These are phyloP conservation scores for Ceratobasidium sp. DNA, from an alignment of 1,284 basidiomycete species.

Conservation along the genomic window DNA sequence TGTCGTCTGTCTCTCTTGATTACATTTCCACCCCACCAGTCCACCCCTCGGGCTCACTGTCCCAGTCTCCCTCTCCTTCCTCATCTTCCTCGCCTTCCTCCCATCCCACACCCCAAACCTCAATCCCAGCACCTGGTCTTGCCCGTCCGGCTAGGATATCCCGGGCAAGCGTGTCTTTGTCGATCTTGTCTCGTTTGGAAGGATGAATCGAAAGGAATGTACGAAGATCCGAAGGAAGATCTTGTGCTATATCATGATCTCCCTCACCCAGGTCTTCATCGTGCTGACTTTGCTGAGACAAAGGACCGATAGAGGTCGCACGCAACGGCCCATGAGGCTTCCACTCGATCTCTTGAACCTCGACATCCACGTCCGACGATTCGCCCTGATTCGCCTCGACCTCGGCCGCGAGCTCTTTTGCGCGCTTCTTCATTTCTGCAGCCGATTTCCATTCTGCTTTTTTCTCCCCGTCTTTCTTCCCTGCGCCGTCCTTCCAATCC, in stretches of 20 bases:
- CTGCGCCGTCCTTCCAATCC: not conserved
- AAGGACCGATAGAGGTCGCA: not conserved
- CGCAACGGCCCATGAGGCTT: constrained; percentile 12
- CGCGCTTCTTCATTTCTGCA: constrained; percentile 12
- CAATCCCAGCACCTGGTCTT: constrained; percentile 2
- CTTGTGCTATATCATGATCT: not conserved
- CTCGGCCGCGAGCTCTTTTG: constrained; percentile 8
- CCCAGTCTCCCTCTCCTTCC: constrained; percentile 41
- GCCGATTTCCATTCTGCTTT: not conserved
- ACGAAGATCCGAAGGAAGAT: constrained; percentile 23
- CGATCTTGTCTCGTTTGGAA: constrained; percentile 18
- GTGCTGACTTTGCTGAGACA: not conserved
- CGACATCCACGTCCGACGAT: constrained; percentile 29
- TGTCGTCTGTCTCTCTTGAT: not conserved
- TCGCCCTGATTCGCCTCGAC: constrained; percentile 33
- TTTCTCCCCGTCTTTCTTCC: not conserved
- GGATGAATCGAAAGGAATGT: constrained; percentile 36
- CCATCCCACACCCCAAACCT: constrained; percentile 40
- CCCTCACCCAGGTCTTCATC: not conserved
- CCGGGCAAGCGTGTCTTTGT: constrained; percentile 18
- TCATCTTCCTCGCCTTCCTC: constrained; percentile 24
- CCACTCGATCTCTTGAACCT: constrained; percentile 17
- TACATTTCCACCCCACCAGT: constrained; percentile 41
- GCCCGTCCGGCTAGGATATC: constrained; percentile 35
- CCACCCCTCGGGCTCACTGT: constrained; percentile 43